Conservation (phyloP, 2,329 filamentous ascomycete species). For the Talaromyces amestolkiae region DNA sequence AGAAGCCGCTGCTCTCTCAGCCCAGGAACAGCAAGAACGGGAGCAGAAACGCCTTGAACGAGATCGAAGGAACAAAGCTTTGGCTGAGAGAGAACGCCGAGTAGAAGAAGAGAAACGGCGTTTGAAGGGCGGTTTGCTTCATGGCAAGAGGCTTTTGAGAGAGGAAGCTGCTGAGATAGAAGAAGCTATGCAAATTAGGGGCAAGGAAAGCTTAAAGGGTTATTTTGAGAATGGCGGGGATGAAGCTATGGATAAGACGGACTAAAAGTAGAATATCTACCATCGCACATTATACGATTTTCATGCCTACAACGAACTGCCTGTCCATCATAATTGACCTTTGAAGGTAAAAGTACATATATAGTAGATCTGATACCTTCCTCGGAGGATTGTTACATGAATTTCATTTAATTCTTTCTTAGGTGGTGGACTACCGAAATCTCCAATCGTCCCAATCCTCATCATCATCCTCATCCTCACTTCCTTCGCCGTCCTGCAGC, state of each 20-base stretch:
- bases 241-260: slow-evolving; percentile 11
- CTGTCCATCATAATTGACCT: neutral
- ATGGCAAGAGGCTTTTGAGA: slow-evolving; percentile 42
- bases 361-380: neutral
- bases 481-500: slow-evolving; percentile 29
- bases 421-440: slow-evolving; percentile 29
- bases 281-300: neutral
- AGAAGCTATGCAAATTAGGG: slow-evolving; percentile 41
- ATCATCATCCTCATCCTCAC: slow-evolving; percentile 47
- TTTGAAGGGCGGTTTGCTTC: slow-evolving; percentile 39
- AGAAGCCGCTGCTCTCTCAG: slow-evolving; percentile 30
- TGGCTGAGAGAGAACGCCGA: slow-evolving; percentile 43
- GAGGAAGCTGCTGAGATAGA: slow-evolving; percentile 47
- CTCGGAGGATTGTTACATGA: neutral
- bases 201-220: slow-evolving; percentile 43
- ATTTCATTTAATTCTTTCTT: neutral
- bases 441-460: slow-evolving; percentile 46
- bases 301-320: neutral
- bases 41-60: slow-evolving; percentile 40
- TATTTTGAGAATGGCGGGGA: slow-evolving; percentile 32
- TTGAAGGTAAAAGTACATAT: neutral
- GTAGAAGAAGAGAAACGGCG: slow-evolving; percentile 45
- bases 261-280: neutral
- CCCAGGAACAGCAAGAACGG: slow-evolving; percentile 38
- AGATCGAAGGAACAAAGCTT: slow-evolving; percentile 45